Conservation (phyloP, 371 early-diverging fungal genomes). For the Mortierella sp. region DNA sequence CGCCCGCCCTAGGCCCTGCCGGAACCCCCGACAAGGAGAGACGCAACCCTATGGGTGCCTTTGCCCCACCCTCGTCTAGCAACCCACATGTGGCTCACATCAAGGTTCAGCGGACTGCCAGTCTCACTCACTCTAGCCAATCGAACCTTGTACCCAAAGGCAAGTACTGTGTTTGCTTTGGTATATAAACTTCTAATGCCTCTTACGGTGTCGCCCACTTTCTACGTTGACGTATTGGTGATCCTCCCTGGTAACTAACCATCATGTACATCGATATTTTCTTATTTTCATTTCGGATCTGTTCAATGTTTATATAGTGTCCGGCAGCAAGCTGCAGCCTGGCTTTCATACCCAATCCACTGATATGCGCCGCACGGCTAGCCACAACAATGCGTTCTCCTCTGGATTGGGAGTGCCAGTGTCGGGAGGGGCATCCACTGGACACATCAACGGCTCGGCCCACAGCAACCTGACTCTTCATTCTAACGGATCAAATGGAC, state of each 20-base stretch:
- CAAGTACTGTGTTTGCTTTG: background rate
- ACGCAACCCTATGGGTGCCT: conserved; percentile 35
- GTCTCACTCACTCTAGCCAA: conserved; percentile 33
- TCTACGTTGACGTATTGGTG: background rate
- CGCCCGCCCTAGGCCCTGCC: conserved; percentile 34
- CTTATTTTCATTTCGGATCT: background rate
- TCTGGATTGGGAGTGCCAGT: conserved; percentile 34
- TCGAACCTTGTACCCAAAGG: conserved; percentile 28
- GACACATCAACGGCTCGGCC: background rate
- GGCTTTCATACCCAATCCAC: conserved; percentile 28
- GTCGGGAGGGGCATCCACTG: conserved; percentile 10
- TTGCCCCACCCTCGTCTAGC: conserved; percentile 27
- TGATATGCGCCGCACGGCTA: conserved; percentile 52
- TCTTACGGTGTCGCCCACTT: too few species aligned
- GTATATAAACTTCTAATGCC: background rate
- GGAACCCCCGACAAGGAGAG: conserved; percentile 40
- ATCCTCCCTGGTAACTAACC: background rate
- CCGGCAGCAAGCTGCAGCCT: conserved; percentile 25
- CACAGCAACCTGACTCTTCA: background rate
- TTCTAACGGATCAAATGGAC: conserved; percentile 1
- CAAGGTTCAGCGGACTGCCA: conserved; percentile 56
- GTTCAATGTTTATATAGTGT: background rate
- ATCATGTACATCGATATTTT: background rate
- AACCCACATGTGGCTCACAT: conserved; percentile 32
- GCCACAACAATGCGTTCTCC: conserved; percentile 54